A percentile compares a stretch with the other conserved stretches of the same genome.
Conservation (phyloP, 768 basidiomycete species). For the Ramaria sp. region DNA sequence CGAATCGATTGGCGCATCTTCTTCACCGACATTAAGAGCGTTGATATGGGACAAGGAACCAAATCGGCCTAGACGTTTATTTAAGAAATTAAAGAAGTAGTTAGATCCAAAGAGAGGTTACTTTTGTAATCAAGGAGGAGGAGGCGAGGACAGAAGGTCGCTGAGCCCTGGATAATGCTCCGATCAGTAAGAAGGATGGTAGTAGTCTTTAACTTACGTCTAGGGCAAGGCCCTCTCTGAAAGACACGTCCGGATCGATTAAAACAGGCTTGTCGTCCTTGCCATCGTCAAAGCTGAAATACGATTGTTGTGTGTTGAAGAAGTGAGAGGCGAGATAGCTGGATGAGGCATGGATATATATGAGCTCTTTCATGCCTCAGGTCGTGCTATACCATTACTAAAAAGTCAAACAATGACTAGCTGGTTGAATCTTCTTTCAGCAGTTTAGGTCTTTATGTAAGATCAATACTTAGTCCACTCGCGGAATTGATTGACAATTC, state of each 20-base stretch:
- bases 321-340: slow-evolving; percentile 70
- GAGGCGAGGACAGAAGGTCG: slow-evolving; percentile 47
- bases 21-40: slow-evolving; percentile 27
- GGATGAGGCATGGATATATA: slow-evolving; percentile 66
- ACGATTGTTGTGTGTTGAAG: slow-evolving; percentile 73
- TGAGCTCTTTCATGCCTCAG: slow-evolving; percentile 55
- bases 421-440: too few relatives aligned
- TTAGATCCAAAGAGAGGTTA: slow-evolving; percentile 17
- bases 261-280: slow-evolving; percentile 22
- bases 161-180: slow-evolving; percentile 1
- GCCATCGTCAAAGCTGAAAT: slow-evolving; percentile 33
- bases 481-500: too few relatives aligned
- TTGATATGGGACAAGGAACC: slow-evolving; percentile 40
- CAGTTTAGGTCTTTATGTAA: too few relatives aligned
- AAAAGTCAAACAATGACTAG: too few relatives aligned
- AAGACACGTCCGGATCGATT: slow-evolving; percentile 49
- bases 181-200: not conserved
- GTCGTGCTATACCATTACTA: too few relatives aligned
- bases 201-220: slow-evolving; percentile 28
- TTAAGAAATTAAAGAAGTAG: not conserved
- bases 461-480: too few relatives aligned
- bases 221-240: slow-evolving; percentile 44
- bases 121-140: slow-evolving; percentile 61
- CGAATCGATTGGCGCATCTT: slow-evolving; percentile 14
- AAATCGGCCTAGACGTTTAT: slow-evolving; percentile 43